Percentiles rank a stretch among this genome's conserved stretches.
Conservation (phyloP, 805 yeast species). For the Saccharomyces eubayanus region DNA sequence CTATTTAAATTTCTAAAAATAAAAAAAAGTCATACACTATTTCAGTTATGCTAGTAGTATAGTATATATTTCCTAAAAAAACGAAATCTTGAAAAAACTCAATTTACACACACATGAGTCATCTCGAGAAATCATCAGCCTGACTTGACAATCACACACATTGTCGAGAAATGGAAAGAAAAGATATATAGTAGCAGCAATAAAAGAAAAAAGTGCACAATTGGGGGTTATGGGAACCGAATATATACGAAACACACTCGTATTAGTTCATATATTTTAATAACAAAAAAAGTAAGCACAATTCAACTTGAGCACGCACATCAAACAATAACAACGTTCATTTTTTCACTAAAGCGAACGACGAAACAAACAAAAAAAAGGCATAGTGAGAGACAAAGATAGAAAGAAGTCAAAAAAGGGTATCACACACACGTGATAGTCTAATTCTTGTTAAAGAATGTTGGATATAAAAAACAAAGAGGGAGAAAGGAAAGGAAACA, state of each 20-base stretch:
- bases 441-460: background rate
- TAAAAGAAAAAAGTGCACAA: background rate
- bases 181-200: background rate
- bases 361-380: background rate
- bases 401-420: constrained; percentile 1
- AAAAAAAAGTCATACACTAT: background rate
- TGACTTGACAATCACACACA: background rate
- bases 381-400: background rate
- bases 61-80: background rate
- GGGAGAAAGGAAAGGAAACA: background rate
- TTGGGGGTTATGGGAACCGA: background rate
- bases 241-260: background rate
- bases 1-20: background rate
- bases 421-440: background rate
- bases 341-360: background rate
- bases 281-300: constrained; percentile 1
- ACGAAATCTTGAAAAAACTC: background rate
- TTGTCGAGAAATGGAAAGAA: background rate
- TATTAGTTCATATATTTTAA: background rate
- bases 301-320: background rate
- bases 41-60: background rate
- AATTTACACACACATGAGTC: background rate
- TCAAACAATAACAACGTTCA: background rate
- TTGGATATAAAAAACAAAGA: constrained; percentile 2
- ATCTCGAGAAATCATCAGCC: background rate